phyloP scores from a whole-genome alignment of 73 alveolate genomes.

The Paramecium sonneborni region DNA sequence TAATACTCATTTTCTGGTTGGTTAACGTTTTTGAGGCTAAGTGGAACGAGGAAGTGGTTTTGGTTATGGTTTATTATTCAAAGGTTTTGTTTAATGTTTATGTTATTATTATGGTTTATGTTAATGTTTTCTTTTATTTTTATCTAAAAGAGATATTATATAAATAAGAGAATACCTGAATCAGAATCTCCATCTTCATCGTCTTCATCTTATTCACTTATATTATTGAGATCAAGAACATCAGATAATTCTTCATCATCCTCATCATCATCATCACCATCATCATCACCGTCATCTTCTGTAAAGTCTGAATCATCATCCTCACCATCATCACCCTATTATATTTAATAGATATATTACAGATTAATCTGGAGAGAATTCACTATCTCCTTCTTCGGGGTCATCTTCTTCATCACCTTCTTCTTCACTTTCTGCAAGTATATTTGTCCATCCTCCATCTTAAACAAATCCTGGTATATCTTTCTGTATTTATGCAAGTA shows the following conservation, averaged over 20 bases:
- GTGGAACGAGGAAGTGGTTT: neutral
- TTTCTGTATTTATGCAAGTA: slow-evolving; percentile 79
- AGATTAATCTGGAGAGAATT: neutral
- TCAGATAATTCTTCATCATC: slow-evolving; percentile 83
- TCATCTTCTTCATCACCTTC: slow-evolving; percentile 63
- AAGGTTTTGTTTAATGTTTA: neutral
- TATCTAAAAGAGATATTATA: neutral
- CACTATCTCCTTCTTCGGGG: slow-evolving; percentile 55
- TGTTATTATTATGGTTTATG: neutral
- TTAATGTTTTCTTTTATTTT: neutral
- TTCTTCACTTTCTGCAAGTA: slow-evolving; percentile 67
- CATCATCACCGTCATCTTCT: slow-evolving; percentile 69
- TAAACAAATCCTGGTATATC: slow-evolving; percentile 87
- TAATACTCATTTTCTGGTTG: neutral
- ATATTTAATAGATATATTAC: neutral
- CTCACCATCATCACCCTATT: slow-evolving; percentile 41
- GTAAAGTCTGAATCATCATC: slow-evolving; percentile 63
- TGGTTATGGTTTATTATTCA: neutral
- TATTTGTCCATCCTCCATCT: slow-evolving; percentile 96
- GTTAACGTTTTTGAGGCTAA: neutral
- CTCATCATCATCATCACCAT: slow-evolving; percentile 70
- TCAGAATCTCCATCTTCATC: neutral
- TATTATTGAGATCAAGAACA: slow-evolving; percentile 68
- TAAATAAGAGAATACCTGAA: neutral
- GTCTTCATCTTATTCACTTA: slow-evolving; percentile 10